Evolutionary conservation across 2,329 filamentous ascomycete genomes (phyloP).

Genomic region (Cucurbitaria berberidis): DNA sequence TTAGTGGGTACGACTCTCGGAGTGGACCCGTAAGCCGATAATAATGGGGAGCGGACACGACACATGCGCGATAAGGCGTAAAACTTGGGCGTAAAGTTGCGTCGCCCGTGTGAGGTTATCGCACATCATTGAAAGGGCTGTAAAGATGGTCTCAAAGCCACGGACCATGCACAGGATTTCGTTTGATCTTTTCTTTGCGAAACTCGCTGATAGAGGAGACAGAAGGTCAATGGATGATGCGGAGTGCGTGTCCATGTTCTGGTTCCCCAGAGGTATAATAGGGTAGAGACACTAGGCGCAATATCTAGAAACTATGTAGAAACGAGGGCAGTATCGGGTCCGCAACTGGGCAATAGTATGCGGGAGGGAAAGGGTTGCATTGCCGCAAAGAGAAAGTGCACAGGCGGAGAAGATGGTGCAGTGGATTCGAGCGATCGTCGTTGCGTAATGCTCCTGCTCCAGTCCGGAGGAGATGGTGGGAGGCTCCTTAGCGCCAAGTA

Average conservation of each 20-base stretch:
- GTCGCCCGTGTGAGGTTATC: not conserved
- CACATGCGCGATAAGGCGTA: not conserved
- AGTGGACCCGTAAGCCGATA: not conserved
- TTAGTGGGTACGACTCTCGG: not conserved
- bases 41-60: not conserved
- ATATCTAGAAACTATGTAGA: too few relatives aligned
- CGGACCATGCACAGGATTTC: not conserved
- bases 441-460: constrained; percentile 6
- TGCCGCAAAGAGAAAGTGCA: constrained; percentile 13
- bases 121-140: not conserved
- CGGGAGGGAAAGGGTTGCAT: not conserved
- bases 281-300: too few relatives aligned
- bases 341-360: constrained; percentile 1
- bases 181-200: not conserved
- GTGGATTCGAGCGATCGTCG: constrained; percentile 11
- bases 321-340: not conserved
- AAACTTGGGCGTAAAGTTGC: not conserved
- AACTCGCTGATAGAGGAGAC: too few relatives aligned
- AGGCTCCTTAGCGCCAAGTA: constrained; percentile 19
- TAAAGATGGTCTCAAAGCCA: not conserved
- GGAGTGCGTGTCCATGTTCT: not conserved
- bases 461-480: constrained; percentile 7
- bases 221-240: too few relatives aligned
- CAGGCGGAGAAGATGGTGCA: constrained; percentile 12
- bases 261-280: not conserved